Evolutionary conservation across 768 basidiomycete genomes (phyloP).

Genomic region (Daedaleopsis nitida): DNA sequence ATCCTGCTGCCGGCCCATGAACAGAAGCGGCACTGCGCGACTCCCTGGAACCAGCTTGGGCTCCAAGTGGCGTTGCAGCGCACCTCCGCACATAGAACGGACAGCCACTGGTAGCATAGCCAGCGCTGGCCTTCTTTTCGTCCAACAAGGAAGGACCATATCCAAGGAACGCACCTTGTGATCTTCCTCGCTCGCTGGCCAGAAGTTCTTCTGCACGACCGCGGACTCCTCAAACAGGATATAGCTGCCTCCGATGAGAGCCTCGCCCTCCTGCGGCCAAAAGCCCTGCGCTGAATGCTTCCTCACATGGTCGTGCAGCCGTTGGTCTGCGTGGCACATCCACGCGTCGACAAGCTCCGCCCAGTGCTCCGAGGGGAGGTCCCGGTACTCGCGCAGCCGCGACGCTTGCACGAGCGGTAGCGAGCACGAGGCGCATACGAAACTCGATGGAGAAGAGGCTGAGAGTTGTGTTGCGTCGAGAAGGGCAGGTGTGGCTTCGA

Average conservation of each 20-base stretch:
- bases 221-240: constrained; percentile 71
- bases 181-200: constrained; percentile 38
- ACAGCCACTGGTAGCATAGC: constrained; percentile 62
- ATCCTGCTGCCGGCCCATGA: constrained; percentile 35
- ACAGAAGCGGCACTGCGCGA: constrained; percentile 26
- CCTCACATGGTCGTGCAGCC: constrained; percentile 68
- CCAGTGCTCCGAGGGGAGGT: constrained; percentile 96
- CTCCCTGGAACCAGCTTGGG: constrained; percentile 60
- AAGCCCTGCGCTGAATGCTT: constrained; percentile 65
- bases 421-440: constrained; percentile 80
- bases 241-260: constrained; percentile 90
- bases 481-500: constrained; percentile 45
- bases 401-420: constrained; percentile 63
- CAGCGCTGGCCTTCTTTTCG: constrained; percentile 95
- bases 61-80: constrained; percentile 39
- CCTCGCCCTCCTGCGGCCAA: constrained; percentile 74
- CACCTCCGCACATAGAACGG: constrained; percentile 26
- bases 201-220: constrained; percentile 55
- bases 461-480: constrained; percentile 73
- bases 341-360: constrained; percentile 95
- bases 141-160: constrained; percentile 44
- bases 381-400: constrained; percentile 60
- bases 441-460: constrained; percentile 56
- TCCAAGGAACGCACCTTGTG: constrained; percentile 54
- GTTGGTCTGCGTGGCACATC: constrained; percentile 97